Evolutionary conservation across 805 yeast genomes (phyloP).

Genomic region (Starmerella apis): DNA sequence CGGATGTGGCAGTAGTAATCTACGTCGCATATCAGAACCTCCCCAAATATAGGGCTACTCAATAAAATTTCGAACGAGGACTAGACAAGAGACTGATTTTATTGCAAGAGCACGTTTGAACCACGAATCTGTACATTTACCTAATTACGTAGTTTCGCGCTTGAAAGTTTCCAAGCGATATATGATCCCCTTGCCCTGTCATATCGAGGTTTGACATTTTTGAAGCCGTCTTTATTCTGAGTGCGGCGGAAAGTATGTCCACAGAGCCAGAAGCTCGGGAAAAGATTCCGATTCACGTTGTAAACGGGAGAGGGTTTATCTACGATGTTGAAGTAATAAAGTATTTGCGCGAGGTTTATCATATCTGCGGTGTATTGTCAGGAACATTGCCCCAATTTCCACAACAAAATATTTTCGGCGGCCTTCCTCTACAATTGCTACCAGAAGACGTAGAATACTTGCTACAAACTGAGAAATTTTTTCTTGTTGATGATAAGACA

Average conservation of each 20-base stretch:
- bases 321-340: conserved; percentile 49
- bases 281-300: conserved; percentile 32
- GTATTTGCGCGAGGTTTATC: conserved; percentile 43
- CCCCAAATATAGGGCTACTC: no score
- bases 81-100: no score
- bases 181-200: no score
- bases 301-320: conserved; percentile 42
- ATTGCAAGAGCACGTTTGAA: no score
- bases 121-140: no score
- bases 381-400: conserved; percentile 88
- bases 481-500: conserved; percentile 37
- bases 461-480: conserved; percentile 36
- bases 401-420: conserved; percentile 81
- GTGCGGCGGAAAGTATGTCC: no score
- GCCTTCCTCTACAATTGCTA: conserved; percentile 66
- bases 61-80: no score
- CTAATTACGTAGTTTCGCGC: no score
- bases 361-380: conserved; percentile 62
- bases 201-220: no score
- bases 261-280: no score
- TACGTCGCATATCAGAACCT: not conserved
- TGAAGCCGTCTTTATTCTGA: no score
- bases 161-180: no score
- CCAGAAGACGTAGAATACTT: conserved; percentile 67
- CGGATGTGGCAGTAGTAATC: conserved; percentile 1